These are phyloP conservation scores for Ustilago cynodontis DNA, from an alignment of 1,284 basidiomycete genomes.

Conservation along the genomic window DNA sequence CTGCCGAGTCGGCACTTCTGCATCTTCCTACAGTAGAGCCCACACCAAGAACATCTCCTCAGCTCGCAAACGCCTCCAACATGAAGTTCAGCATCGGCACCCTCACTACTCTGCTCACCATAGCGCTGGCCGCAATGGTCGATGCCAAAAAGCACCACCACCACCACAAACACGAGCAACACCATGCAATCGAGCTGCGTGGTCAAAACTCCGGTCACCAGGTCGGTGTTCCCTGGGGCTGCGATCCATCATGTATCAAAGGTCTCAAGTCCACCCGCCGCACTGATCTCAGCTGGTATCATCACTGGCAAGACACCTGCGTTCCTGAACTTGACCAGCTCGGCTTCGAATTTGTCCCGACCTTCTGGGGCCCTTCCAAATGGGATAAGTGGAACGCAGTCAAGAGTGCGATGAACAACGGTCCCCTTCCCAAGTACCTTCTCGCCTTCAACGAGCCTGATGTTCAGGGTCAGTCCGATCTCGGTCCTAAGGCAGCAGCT, in stretches of 20 bases:
- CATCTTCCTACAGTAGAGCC: not conserved
- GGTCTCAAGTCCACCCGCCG: slow-evolving; percentile 25
- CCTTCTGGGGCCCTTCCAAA: slow-evolving; percentile 62
- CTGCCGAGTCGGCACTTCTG: not conserved
- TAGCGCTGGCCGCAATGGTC: slow-evolving; percentile 28
- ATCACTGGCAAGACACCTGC: slow-evolving; percentile 56
- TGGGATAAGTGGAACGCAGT: slow-evolving; percentile 53
- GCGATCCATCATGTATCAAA: slow-evolving; percentile 34
- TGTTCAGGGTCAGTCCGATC: slow-evolving; percentile 55
- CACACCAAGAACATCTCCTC: not conserved
- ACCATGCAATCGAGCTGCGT: not conserved
- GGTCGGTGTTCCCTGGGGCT: slow-evolving; percentile 55
- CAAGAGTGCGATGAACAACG: slow-evolving; percentile 43
- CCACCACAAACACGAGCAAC: slow-evolving; percentile 9
- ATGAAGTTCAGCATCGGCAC: slow-evolving; percentile 12
- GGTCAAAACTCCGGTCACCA: not conserved
- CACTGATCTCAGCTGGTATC: slow-evolving; percentile 47
- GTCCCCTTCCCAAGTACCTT: slow-evolving; percentile 38
- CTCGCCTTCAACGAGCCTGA: slow-evolving; percentile 67
- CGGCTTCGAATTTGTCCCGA: slow-evolving; percentile 62
- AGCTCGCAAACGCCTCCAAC: not conserved
- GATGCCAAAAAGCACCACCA: slow-evolving; percentile 26
- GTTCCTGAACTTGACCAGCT: slow-evolving; percentile 41
- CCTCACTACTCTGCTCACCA: slow-evolving; percentile 12
- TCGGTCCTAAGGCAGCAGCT: slow-evolving; percentile 57